Percentiles rank a stretch among this genome's conserved stretches.
These are phyloP conservation scores for Pythium sukuiense DNA, from an alignment of 352 stramenopile genomes.

Conservation along the genomic window DNA sequence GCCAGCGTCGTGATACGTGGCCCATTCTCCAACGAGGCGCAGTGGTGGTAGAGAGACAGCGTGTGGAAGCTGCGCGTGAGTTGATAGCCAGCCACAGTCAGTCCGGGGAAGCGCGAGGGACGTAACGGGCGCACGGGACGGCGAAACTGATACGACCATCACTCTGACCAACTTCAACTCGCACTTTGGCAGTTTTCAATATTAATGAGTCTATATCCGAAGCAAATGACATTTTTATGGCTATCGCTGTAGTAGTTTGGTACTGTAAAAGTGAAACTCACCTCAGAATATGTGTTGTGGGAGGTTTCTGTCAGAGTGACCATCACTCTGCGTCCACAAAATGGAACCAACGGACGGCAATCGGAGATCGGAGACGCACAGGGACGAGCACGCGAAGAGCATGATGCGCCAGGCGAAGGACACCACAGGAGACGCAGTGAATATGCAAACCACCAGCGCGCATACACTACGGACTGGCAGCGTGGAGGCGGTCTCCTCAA, in stretches of 20 bases:
- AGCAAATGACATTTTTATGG: not conserved
- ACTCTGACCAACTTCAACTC: conserved; percentile 28
- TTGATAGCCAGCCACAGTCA: not conserved
- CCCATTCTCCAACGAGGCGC: not conserved
- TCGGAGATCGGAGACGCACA: not conserved
- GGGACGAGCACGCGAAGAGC: not conserved
- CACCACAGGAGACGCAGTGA: not conserved
- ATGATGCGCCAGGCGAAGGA: not conserved
- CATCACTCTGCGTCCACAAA: not conserved
- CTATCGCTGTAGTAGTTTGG: not conserved
- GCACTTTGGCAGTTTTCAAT: not conserved
- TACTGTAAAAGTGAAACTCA: conserved; percentile 8
- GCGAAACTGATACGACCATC: conserved; percentile 16
- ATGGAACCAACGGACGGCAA: not conserved
- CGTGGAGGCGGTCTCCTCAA: not conserved
- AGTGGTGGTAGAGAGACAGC: too few species aligned
- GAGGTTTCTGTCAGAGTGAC: not conserved
- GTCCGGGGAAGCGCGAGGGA: not conserved
- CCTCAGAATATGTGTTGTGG: not conserved
- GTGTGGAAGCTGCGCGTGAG: too few species aligned
- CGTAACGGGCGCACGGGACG: not conserved
- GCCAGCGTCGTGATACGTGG: not conserved
- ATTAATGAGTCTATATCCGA: not conserved
- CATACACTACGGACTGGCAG: not conserved
- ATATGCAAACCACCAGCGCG: not conserved